Evolutionary conservation across 352 stramenopile genomes (phyloP).

Genomic region (Phytopythium ostracodes): DNA sequence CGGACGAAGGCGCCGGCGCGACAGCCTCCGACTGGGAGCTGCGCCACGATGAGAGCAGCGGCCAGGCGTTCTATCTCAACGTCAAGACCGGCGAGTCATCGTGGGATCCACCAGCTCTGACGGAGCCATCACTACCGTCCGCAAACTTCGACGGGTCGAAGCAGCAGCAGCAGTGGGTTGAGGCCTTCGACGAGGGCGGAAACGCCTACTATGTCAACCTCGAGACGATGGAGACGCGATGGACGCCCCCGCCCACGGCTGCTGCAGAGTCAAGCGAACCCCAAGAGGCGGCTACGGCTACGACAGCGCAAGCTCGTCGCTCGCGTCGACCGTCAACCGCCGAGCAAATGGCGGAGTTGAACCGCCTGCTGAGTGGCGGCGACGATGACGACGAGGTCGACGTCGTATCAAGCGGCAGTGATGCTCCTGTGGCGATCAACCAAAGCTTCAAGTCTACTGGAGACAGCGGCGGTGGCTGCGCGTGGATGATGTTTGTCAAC

Average conservation of each 20-base stretch:
- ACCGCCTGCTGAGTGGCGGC: slow-evolving; percentile 42
- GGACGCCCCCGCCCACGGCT: slow-evolving; percentile 27
- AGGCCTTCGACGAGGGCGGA: slow-evolving; percentile 36
- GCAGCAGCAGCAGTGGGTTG: slow-evolving; percentile 28
- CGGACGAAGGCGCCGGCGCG: background rate
- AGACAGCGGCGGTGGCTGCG: slow-evolving; percentile 11
- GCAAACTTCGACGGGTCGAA: background rate
- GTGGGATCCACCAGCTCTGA: slow-evolving; percentile 24
- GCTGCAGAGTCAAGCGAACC: background rate
- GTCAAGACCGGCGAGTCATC: slow-evolving; percentile 43
- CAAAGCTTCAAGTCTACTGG: too few species aligned
- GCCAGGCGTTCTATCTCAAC: slow-evolving; percentile 51
- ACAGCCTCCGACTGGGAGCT: slow-evolving; percentile 31
- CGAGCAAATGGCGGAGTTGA: slow-evolving; percentile 59
- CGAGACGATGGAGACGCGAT: slow-evolving; percentile 47
- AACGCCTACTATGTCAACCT: slow-evolving; percentile 52
- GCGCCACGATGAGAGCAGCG: slow-evolving; percentile 37
- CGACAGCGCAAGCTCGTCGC: background rate
- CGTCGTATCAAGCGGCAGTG: background rate
- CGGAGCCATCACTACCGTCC: background rate
- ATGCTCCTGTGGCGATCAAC: background rate
- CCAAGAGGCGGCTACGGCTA: background rate
- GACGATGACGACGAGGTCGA: slow-evolving; percentile 11
- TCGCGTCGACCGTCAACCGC: slow-evolving; percentile 40
- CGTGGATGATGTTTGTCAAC: slow-evolving; percentile 73